A percentile compares a stretch with the other conserved stretches of the same genome.
These are phyloP conservation scores for Galeopsis tetrahit DNA, from an alignment of 257 asterid species.

Conservation along the genomic window DNA sequence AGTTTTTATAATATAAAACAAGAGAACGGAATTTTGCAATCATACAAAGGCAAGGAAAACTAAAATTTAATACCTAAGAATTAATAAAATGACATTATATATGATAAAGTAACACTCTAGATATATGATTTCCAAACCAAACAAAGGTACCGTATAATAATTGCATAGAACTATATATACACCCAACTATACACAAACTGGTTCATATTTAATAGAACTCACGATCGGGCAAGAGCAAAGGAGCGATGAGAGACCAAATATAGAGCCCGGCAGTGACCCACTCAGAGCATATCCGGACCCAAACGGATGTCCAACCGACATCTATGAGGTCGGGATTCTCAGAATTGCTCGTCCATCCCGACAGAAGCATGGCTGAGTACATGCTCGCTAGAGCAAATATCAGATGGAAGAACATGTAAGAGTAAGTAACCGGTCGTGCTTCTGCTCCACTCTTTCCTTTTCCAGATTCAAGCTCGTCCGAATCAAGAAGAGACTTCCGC, in stretches of 20 bases:
- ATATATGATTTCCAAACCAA: constrained; percentile 13
- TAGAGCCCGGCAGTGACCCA: constrained; percentile 93
- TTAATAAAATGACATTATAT: background rate
- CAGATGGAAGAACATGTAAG: constrained; percentile 91
- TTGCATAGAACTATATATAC: constrained; percentile 16
- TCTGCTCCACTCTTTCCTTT: constrained; percentile 56
- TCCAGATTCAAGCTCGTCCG: constrained; percentile 78
- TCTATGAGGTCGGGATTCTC: constrained; percentile 76
- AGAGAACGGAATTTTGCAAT: too few relatives aligned
- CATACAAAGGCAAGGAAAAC: too few relatives aligned
- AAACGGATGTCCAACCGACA: constrained; percentile 90
- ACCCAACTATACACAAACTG: background rate
- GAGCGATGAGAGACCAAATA: constrained; percentile 93
- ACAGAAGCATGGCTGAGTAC: constrained; percentile 98
- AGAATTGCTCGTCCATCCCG: constrained; percentile 88
- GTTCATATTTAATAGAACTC: constrained; percentile 53
- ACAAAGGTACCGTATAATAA: background rate
- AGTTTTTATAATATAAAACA: too few relatives aligned
- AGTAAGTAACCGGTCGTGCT: constrained; percentile 78
- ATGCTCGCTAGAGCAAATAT: constrained; percentile 96
- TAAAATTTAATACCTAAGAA: too few relatives aligned
- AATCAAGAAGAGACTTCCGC: constrained; percentile 65
- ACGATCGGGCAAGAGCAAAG: constrained; percentile 72
- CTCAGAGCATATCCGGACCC: constrained; percentile 87
- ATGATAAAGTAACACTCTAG: background rate